These are phyloP conservation scores for Phalaenopsis aphrodite DNA, from an alignment of 106 monocot genomes.

Conservation along the genomic window DNA sequence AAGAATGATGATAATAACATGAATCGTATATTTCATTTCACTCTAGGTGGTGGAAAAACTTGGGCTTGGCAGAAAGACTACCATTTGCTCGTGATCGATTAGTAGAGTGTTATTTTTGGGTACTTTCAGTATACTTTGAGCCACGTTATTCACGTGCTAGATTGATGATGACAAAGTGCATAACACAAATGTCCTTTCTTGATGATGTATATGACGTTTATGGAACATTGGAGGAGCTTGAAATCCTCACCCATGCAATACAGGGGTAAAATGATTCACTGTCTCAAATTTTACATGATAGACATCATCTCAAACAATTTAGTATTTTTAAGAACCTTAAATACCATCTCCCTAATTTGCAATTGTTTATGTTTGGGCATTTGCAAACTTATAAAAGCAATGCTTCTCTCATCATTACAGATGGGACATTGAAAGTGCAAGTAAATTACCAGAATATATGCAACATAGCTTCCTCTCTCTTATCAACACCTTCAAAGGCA, in stretches of 20 bases:
- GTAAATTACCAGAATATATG: background rate
- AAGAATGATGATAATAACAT: too few relatives aligned
- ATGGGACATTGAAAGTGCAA: background rate
- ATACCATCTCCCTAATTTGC: too few relatives aligned
- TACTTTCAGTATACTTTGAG: constrained; percentile 9
- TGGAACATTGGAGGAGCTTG: constrained; percentile 3
- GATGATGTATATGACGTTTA: constrained; percentile 11
- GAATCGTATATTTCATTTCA: background rate
- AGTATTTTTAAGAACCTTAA: background rate
- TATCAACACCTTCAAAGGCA: background rate
- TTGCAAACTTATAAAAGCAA: background rate
- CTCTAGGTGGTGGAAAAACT: constrained; percentile 15
- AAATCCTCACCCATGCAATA: background rate
- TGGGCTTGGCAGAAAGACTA: background rate
- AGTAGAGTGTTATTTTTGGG: constrained; percentile 18
- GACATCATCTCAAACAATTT: background rate
- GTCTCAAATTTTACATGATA: background rate
- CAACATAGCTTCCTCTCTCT: background rate
- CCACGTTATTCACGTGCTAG: constrained; percentile 11
- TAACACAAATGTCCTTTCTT: background rate
- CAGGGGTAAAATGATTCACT: background rate
- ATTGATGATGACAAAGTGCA: constrained; percentile 11
- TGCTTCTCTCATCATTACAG: background rate
- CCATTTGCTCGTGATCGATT: constrained; percentile 9
- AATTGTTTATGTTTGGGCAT: background rate